Evolutionary conservation across 768 basidiomycete species (phyloP), one percentile per base, ranked within the genome.

Genomic region (Rhodotorula toruloides): DNA sequence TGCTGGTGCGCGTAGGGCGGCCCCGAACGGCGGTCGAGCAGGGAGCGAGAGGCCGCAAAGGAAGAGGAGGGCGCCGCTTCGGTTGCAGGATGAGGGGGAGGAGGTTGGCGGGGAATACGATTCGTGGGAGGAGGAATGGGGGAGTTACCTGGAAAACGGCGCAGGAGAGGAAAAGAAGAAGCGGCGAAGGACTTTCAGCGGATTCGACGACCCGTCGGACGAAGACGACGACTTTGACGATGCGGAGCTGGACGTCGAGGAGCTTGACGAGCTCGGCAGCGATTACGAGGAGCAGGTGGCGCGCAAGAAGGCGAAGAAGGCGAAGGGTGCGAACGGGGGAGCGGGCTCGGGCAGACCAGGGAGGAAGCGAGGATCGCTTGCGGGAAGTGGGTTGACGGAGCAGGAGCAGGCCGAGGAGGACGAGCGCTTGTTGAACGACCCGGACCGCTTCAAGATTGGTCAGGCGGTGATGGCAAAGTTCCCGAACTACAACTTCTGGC

Each of bases 251-350:
- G 46, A 62, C 19, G 53, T 46, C 3, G 44, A 31, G 34, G 61
- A 62, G 61, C 29, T 62, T 4, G 61, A 62, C 46, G 61, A 62
- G 29, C 53, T 62, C 4, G 61, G 53, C 17, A 37, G 34, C 34
- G 61, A 62, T 22, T 54, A 46, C 22, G 61, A 62, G 46, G 61
- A 54, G 44, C 39, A 61, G 60, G 29, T 48, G 12, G 44, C 21
- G 13, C n/a, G 34, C 36, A 37, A 39, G 32, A 2, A 21, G 34
- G 10, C 12, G 39, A 4, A 31, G 54, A 21, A n/a, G 42, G n/a
- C 25, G 29, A 46, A 46, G 43, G 12, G n/a, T n/a, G n/a, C 4
- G 27, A 31, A 54, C 36, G 34, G 36, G 25, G 25, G 43, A 4
- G 39, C 22, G 37, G 29, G 9, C 54, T 27, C 2, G n/a, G 54